A percentile compares a stretch with the other conserved stretches of the same genome.
These are phyloP conservation scores for Truncatella angustata DNA, from an alignment of 2,329 filamentous ascomycete species.

Conservation along the genomic window DNA sequence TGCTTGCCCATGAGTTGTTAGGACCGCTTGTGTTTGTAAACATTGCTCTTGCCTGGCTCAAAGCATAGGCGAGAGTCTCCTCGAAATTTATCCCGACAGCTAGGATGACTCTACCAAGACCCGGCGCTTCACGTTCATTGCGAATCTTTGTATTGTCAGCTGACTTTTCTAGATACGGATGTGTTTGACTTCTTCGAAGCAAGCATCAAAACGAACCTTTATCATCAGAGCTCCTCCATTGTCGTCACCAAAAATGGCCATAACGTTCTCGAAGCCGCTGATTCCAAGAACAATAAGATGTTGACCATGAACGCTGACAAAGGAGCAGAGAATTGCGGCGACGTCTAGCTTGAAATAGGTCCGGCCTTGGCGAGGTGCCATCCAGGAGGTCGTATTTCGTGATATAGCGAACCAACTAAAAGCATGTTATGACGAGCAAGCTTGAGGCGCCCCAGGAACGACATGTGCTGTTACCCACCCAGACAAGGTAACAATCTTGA, in stretches of 20 bases:
- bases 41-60: neutral
- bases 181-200: too few species aligned
- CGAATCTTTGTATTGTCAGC: too few species aligned
- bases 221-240: constrained; percentile 1
- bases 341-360: neutral
- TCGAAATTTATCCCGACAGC: neutral
- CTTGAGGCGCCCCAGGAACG: too few species aligned
- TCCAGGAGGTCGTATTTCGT: neutral
- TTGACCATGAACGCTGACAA: neutral
- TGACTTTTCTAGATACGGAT: too few species aligned
- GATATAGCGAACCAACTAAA: neutral
- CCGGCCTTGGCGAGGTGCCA: neutral
- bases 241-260: neutral
- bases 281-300: neutral
- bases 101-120: neutral
- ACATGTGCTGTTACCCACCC: neutral
- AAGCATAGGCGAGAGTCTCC: neutral
- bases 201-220: too few species aligned
- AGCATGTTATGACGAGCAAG: too few species aligned
- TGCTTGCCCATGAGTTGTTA: neutral
- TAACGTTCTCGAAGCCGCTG: neutral
- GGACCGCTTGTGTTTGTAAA: neutral
- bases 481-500: neutral
- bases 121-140: neutral
- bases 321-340: neutral